Evolutionary conservation across 176 grass and related monocot species (phyloP).

Genomic region (Aegilops tauschii): DNA sequence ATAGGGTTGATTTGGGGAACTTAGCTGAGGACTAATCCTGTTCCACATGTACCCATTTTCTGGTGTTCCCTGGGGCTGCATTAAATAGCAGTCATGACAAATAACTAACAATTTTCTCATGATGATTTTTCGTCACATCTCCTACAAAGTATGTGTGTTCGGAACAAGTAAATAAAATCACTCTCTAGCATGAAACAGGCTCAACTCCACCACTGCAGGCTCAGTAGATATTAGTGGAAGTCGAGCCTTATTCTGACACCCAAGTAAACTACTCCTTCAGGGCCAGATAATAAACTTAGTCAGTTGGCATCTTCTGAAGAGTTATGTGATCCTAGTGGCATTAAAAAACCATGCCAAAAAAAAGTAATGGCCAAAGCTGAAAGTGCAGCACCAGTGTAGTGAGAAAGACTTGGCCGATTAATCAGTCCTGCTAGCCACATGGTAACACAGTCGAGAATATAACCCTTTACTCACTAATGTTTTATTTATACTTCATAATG

Average conservation of each 20-base stretch:
- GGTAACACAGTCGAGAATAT: background rate
- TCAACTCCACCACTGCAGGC: background rate
- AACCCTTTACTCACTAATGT: background rate
- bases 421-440: background rate
- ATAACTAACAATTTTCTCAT: slow-evolving; percentile 2
- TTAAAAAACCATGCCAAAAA: background rate
- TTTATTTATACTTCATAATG: background rate
- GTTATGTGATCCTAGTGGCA: background rate
- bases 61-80: slow-evolving; percentile 84
- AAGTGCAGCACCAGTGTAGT: background rate
- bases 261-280: slow-evolving; percentile 15
- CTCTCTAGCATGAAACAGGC: background rate
- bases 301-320: background rate
- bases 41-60: slow-evolving; percentile 99
- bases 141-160: slow-evolving; percentile 1
- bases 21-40: slow-evolving; percentile 89
- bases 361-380: background rate
- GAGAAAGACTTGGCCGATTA: background rate
- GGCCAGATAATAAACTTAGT: background rate
- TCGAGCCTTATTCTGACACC: background rate
- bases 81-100: slow-evolving; percentile 25
- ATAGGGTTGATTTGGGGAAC: slow-evolving; percentile 96
- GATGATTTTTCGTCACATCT: slow-evolving; percentile 12
- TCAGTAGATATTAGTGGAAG: background rate
- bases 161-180: slow-evolving; percentile 5